Base-by-base conservation (phyloP, 2,329 filamentous ascomycete species). In the Colletotrichum trifolii region DNA sequence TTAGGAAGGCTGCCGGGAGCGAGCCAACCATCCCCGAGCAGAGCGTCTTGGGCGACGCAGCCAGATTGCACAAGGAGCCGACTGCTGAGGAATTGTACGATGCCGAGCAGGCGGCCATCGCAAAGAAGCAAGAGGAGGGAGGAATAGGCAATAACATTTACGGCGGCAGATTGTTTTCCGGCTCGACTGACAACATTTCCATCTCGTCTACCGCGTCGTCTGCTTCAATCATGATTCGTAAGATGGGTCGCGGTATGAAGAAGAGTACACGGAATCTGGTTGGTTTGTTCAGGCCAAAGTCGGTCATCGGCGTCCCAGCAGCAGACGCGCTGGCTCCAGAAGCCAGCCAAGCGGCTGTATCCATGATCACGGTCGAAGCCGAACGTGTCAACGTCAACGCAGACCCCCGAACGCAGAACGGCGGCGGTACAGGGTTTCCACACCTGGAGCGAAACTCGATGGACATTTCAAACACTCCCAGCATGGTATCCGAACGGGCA, bases 181-280 rank as follows among this genome's bases (percentile, higher is more conserved):
- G 93, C 12, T 99, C 96, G 5, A 98, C 93, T 0, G 96, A 99
- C 78, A 98, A 98, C 71, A 80, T 99, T 48, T 96, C 93, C 12
- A 93, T 96, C 68, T 95, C 92, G 1, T 96, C 93, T 4, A 96
- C 93, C 9, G 93, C 93, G 17, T 96, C 93, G 7, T 96, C 93
- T 17, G 93, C 93, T 39, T 96, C 93, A 36, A 89, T 96, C 71
- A 96, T 96, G 93, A 91, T 99, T 70, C 89, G 96, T 57, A 99
- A 99, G 82, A 99, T 99, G 96, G 96, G 96, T 60, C 93, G 94
- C 69, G 94, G 95, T n/a, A 91, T 98, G 89, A 98, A 97, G 85
- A 96, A 96, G 79, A 91, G 93, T 55, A 91, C 91, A 15, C 87
- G 94, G 52, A 97, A 94, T 33, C 87, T 99, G 58, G 96, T 96